These are phyloP conservation scores for Atalantia buxifolia DNA, from an alignment of 345 rosid species.

Conservation along the genomic window DNA sequence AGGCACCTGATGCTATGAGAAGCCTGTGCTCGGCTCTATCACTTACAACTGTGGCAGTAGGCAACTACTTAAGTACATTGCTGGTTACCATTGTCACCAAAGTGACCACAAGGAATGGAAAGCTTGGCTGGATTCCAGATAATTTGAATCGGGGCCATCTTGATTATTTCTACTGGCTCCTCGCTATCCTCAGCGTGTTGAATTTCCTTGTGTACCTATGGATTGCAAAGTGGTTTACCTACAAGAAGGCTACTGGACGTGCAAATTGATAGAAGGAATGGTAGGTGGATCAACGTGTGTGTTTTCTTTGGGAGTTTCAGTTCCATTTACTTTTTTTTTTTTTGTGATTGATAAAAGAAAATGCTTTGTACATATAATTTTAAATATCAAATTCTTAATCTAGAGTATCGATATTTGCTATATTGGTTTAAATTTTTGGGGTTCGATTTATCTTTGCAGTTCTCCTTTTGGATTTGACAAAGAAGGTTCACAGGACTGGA, in stretches of 20 bases:
- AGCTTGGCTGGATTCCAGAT: constrained; percentile 83
- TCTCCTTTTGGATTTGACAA: not conserved
- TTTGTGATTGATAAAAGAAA: not conserved
- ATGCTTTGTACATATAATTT: not conserved
- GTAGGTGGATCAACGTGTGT: not conserved
- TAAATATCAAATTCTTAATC: not conserved
- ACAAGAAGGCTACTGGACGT: constrained; percentile 60
- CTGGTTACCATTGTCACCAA: constrained; percentile 62
- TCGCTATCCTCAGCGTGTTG: constrained; percentile 62
- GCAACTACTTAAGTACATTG: constrained; percentile 76
- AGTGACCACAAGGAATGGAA: constrained; percentile 48
- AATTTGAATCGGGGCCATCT: constrained; percentile 84
- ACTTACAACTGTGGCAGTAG: constrained; percentile 69
- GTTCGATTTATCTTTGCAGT: not conserved
- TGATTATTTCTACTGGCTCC: constrained; percentile 84
- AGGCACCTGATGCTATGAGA: constrained; percentile 96
- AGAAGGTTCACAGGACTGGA: not conserved
- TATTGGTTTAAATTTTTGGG: not conserved
- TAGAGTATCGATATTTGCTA: not conserved
- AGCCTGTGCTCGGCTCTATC: constrained; percentile 85
- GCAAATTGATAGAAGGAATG: constrained; percentile 15
- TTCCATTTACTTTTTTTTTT: not conserved
- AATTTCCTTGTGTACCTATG: constrained; percentile 68
- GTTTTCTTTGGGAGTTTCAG: constrained; percentile 12
- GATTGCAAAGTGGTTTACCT: constrained; percentile 69